Conservation (phyloP, 805 yeast genomes). For the Yarrowia sp. region DNA sequence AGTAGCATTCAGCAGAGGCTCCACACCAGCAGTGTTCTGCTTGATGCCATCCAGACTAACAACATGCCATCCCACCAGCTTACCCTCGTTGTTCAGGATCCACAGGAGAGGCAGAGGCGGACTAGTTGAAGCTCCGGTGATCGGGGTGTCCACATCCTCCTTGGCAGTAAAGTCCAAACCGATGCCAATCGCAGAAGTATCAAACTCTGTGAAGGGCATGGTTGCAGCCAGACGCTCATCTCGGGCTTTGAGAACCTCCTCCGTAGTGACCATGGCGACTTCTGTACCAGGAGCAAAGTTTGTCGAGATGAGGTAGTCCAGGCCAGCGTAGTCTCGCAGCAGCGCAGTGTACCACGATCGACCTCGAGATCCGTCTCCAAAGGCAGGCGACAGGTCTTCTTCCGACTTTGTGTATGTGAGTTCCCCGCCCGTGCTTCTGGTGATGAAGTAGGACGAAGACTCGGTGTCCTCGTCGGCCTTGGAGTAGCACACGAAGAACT, state of each 20-base stretch:
- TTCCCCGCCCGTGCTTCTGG: background rate
- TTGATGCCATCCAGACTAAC: slow-evolving; percentile 56
- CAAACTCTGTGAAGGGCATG: slow-evolving; percentile 66
- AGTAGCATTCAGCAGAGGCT: slow-evolving; percentile 23
- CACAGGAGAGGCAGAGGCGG: slow-evolving; percentile 65
- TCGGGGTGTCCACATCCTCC: slow-evolving; percentile 51
- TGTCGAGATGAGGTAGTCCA: slow-evolving; percentile 43
- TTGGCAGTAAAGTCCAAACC: slow-evolving; percentile 56
- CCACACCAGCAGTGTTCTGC: slow-evolving; percentile 35
- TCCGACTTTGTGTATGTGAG: slow-evolving; percentile 14
- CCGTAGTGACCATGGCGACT: slow-evolving; percentile 47
- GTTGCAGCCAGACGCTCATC: slow-evolving; percentile 74
- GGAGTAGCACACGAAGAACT: slow-evolving; percentile 33
- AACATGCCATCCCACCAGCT: slow-evolving; percentile 60
- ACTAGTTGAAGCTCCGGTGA: slow-evolving; percentile 55
- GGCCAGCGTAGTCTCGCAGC: slow-evolving; percentile 29
- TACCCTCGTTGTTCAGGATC: slow-evolving; percentile 62
- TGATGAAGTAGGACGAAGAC: slow-evolving; percentile 30
- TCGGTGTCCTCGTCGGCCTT: slow-evolving; percentile 28
- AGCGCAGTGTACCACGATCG: slow-evolving; percentile 34
- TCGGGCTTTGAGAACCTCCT: slow-evolving; percentile 46
- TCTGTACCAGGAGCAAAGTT: slow-evolving; percentile 69
- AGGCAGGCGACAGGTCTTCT: slow-evolving; percentile 38
- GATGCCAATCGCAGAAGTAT: slow-evolving; percentile 67
- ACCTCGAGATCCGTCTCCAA: slow-evolving; percentile 33